Conservation (phyloP, 1,284 basidiomycete genomes). For the Trametes sp. region DNA sequence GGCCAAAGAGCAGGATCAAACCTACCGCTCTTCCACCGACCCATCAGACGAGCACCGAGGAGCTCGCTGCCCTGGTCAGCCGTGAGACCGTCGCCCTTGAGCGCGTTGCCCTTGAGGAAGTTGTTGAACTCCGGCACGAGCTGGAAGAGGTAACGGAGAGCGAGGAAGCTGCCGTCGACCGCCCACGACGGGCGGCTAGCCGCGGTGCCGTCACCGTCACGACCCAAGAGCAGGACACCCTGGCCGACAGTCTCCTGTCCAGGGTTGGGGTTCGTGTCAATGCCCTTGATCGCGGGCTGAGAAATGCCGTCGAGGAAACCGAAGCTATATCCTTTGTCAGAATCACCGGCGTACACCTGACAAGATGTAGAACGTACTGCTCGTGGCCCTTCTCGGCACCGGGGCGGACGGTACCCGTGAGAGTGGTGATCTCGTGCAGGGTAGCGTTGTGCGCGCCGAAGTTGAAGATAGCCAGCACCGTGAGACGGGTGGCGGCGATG, state of each 20-base stretch:
- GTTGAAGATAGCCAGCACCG: slow-evolving; percentile 24
- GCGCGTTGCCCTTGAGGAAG: slow-evolving; percentile 53
- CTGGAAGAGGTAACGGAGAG: slow-evolving; percentile 62
- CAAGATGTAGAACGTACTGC: slow-evolving; percentile 30
- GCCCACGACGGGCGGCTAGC: slow-evolving; percentile 52
- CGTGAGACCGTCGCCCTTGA: slow-evolving; percentile 47
- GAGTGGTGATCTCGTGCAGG: slow-evolving; percentile 41
- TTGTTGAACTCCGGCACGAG: slow-evolving; percentile 62
- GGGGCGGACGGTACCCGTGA: slow-evolving; percentile 45
- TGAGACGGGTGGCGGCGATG: slow-evolving; percentile 24
- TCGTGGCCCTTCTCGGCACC: slow-evolving; percentile 46
- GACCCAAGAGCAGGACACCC: slow-evolving; percentile 46
- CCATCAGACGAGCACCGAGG: slow-evolving; percentile 60
- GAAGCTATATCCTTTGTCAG: slow-evolving; percentile 35
- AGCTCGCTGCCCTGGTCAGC: slow-evolving; percentile 53
- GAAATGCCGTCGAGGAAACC: slow-evolving; percentile 53
- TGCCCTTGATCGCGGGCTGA: slow-evolving; percentile 46
- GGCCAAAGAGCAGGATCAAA: neutral
- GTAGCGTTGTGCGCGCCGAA: slow-evolving; percentile 36
- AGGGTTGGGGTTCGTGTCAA: slow-evolving; percentile 43
- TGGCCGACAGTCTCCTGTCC: slow-evolving; percentile 44
- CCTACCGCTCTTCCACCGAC: slow-evolving; percentile 67
- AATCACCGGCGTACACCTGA: no score
- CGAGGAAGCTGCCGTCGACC: slow-evolving; percentile 61
- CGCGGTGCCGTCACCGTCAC: slow-evolving; percentile 37